Base-by-base conservation (phyloP, 2,329 filamentous ascomycete species). In the Penicillium rolfsii region DNA sequence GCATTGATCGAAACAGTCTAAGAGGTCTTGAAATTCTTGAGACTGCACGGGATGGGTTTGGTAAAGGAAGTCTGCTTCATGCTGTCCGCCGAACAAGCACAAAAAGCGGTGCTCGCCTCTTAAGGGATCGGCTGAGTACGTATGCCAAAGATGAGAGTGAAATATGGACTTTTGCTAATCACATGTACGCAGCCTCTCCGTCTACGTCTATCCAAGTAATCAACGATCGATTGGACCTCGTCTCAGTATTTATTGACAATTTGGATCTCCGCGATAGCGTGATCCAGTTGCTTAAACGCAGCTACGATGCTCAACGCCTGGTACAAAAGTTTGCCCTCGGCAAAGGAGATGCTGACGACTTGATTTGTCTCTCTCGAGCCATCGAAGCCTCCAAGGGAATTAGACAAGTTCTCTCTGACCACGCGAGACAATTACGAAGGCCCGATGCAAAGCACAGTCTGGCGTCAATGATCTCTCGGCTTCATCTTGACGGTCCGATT, bases 291-390 rank as follows among this genome's bases (percentile, higher is more conserved):
- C 82, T 99, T 2, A 86, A 87, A 63, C 84, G 87, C 26, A 94
- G 89, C 55, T 89, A 92, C 68, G 95, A 99, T 77, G 92, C 91
- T 2, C 89, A 96, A 71, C 90, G 95, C 1, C 82, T 99, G 3
- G 88, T 97, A 1, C 95, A 98, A 71, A 97, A 95, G 73, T 98
- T 99, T 74, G 91, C 94, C 0, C 85, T 98, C 8, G 93, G 94
- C 11, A 87, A 91, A 64, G 95, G 94, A n/a, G 91, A 96, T 70
- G 85, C 94, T 1, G 94, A 98, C 72, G 95, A 98, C 75, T 84
- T 99, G 40, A 81, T 98, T 46, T 90, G 87, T 53, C 82, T 99
- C 14, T 91, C 91, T 1, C 89, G 85, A 67, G 97, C 95, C 0
- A 91, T 98, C 61, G 78, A 85, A 55, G 88, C 90, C 5, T 93